Conservation (phyloP, 2,329 filamentous ascomycete species). For the Daldinia sp. region DNA sequence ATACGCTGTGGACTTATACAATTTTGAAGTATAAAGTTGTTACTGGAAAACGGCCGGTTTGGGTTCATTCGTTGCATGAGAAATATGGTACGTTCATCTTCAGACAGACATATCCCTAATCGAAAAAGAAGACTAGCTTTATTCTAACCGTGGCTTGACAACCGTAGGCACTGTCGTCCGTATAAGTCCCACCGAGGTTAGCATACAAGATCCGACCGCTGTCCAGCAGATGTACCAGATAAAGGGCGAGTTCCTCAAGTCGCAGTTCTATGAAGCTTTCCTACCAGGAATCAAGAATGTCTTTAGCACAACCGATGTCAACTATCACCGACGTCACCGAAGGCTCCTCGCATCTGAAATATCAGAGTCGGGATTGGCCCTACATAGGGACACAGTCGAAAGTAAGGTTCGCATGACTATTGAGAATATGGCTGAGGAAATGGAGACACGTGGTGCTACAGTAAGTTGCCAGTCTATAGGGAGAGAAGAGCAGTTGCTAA, state of each 20-base stretch:
- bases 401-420: conserved; percentile 56
- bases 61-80: conserved; percentile 45
- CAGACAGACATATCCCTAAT: neutral
- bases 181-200: conserved; percentile 45
- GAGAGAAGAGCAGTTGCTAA: neutral
- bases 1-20: conserved; percentile 43
- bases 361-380: conserved; percentile 54
- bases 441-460: conserved; percentile 51
- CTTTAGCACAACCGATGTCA: conserved; percentile 57
- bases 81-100: conserved; percentile 43
- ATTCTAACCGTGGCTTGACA: conserved; percentile 1
- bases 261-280: conserved; percentile 43
- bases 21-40: conserved; percentile 35
- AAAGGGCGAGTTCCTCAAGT: conserved; percentile 50
- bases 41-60: conserved; percentile 37
- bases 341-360: conserved; percentile 58
- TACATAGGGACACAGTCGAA: conserved; percentile 52
- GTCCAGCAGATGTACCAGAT: conserved; percentile 48
- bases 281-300: conserved; percentile 48
- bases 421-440: conserved; percentile 59
- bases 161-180: conserved; percentile 48
- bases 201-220: conserved; percentile 44
- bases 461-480: conserved; percentile 13
- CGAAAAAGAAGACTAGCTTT: neutral
- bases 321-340: conserved; percentile 56